A percentile compares a stretch with the other conserved stretches of the same genome.
Evolutionary conservation across 768 basidiomycete genomes (phyloP).

Genomic region (Scleroderma bovista): DNA sequence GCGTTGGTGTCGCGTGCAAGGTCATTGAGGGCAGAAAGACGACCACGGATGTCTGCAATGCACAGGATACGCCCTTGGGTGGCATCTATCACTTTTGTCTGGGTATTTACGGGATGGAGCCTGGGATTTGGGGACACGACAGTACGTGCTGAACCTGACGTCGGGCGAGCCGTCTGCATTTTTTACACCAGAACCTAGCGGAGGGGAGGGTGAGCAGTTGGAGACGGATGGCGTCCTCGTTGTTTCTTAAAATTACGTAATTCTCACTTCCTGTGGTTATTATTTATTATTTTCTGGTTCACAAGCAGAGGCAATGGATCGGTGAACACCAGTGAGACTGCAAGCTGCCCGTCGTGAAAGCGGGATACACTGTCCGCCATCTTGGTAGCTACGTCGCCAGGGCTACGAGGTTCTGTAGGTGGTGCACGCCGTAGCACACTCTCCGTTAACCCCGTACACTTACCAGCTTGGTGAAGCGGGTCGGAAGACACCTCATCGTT

Average conservation of each 20-base stretch:
- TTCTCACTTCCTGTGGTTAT: conserved; percentile 11
- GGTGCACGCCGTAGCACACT: not conserved
- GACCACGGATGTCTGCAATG: conserved; percentile 89
- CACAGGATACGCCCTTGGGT: conserved; percentile 86
- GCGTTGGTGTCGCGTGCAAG: conserved; percentile 86
- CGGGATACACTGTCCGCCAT: too few relatives aligned
- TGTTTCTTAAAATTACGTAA: conserved; percentile 19
- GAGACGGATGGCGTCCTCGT: not conserved
- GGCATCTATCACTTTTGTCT: conserved; percentile 75
- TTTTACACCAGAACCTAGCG: conserved; percentile 17
- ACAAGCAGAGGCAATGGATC: not conserved
- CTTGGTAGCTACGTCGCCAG: not conserved
- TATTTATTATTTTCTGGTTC: not conserved
- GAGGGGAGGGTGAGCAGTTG: not conserved
- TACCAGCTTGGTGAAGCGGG: not conserved
- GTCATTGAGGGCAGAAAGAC: conserved; percentile 83
- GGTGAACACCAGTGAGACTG: not conserved
- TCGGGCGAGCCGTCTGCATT: conserved; percentile 53
- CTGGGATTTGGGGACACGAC: conserved; percentile 51
- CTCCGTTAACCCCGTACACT: not conserved
- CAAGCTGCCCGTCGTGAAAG: too few relatives aligned
- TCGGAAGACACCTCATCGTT: not conserved
- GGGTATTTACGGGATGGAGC: conserved; percentile 56
- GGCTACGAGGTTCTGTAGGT: not conserved
- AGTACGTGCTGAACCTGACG: conserved; percentile 56